These are phyloP conservation scores for Botrytis deweyae DNA, from an alignment of 2,329 filamentous ascomycete species.

Conservation along the genomic window DNA sequence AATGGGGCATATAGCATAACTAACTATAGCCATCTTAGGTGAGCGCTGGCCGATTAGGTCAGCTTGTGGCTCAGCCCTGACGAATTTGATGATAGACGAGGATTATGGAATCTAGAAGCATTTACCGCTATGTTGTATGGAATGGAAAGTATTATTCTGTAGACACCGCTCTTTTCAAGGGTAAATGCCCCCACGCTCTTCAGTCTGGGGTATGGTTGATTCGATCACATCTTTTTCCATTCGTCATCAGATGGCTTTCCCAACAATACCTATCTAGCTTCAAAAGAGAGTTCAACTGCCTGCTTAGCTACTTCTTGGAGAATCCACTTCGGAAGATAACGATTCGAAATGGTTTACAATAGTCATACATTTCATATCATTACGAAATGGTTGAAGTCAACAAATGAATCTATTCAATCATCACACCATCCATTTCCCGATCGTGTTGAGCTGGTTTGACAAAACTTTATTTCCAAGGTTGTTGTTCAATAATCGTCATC, in stretches of 20 bases:
- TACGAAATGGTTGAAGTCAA: slow-evolving; percentile 11
- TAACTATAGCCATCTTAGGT: not conserved
- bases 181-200: slow-evolving; percentile 4
- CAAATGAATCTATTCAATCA: not conserved
- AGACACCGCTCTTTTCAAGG: slow-evolving; percentile 2
- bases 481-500: not conserved
- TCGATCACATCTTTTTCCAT: not conserved
- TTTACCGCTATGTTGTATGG: not conserved
- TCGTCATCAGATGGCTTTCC: slow-evolving; percentile 1
- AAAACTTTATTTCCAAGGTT: not conserved
- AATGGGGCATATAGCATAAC: not conserved
- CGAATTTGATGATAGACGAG: not conserved
- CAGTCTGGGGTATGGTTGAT: not conserved
- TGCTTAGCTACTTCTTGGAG: slow-evolving; percentile 4
- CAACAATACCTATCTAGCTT: not conserved
- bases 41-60: not conserved
- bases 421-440: not conserved
- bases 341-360: not conserved
- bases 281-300: not conserved
- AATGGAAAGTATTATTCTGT: not conserved
- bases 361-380: slow-evolving; percentile 2
- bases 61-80: slow-evolving; percentile 12
- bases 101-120: not conserved
- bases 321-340: not conserved
- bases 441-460: not conserved